These are phyloP conservation scores for Lentinula detonsa DNA, from an alignment of 768 basidiomycete species.

Conservation along the genomic window DNA sequence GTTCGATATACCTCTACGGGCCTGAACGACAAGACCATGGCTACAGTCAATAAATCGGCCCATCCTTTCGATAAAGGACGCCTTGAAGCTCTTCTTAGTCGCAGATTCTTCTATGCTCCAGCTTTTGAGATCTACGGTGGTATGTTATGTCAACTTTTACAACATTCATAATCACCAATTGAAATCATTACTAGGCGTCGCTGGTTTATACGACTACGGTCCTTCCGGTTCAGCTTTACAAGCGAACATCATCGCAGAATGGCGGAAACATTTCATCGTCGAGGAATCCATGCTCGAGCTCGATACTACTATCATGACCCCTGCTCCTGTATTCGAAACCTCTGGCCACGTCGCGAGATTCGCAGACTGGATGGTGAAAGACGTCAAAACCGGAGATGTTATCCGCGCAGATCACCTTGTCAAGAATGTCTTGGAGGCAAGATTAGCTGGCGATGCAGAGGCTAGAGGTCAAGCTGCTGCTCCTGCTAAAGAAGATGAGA, in stretches of 20 bases:
- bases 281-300: slow-evolving; percentile 98
- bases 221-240: slow-evolving; percentile 94
- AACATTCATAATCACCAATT: not conserved
- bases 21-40: slow-evolving; percentile 7
- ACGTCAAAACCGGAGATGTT: slow-evolving; percentile 90
- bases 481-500: slow-evolving; percentile 43
- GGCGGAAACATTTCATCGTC: slow-evolving; percentile 97
- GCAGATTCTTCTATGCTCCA: slow-evolving; percentile 96
- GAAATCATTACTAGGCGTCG: slow-evolving; percentile 59
- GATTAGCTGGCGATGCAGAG: slow-evolving; percentile 86
- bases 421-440: slow-evolving; percentile 84
- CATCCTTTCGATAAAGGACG: slow-evolving; percentile 84
- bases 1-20: not conserved
- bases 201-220: slow-evolving; percentile 96
- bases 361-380: slow-evolving; percentile 99
- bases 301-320: slow-evolving; percentile 97
- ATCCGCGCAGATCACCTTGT: slow-evolving; percentile 96
- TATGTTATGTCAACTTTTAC: slow-evolving; percentile 25
- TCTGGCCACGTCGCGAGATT: slow-evolving; percentile 98
- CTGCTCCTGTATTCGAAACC: slow-evolving; percentile 89
- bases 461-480: slow-evolving; percentile 71
- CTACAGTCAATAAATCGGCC: slow-evolving; percentile 67
- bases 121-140: slow-evolving; percentile 99
- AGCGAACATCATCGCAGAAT: slow-evolving; percentile 94
- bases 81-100: slow-evolving; percentile 80